Base-by-base conservation (phyloP, 257 asterid genomes). In the Osmanthus fragrans region DNA sequence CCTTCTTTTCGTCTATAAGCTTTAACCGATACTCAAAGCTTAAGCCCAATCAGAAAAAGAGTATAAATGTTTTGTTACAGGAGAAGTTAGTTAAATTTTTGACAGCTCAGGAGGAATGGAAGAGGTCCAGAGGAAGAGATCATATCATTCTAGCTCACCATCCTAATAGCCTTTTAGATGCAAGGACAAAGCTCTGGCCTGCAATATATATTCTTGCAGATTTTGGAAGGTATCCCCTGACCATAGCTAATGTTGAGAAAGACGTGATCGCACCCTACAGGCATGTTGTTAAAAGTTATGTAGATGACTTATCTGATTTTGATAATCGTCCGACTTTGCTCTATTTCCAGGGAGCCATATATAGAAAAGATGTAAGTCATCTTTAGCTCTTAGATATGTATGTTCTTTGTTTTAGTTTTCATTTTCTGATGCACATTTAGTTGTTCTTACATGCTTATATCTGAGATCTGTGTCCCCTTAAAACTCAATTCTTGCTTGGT, bases 281-380 rank as follows among this genome's bases (percentile, higher is more conserved):
- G 87, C 98, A 95, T 73, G 90, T 95, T 3, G 70, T 92, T 40
- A 73, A 65, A 45, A 93, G 80, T 45, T 91, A 84, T 47, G 86
- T 54, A 47, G 88, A 88, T 58, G 99, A 95, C 73, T 73, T 87
- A 7, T 87, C 92, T 40, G 87, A 75, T 80, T 95, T 88, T 70
- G 91, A 89, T 80, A 82, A 88, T 83, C 98, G 98, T 4, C 90
- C 86, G 4, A 91, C 82, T 19, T 75, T 93, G 90, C 97, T 95
- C 76, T 95, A 91, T 84, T 95, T 95, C 85, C 98, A 92, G 80
- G 99, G 99, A 74, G 92, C 99, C 23, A 90, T 95, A 78, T 95
- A 93, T 76, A 89, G 99, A 76, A 95, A 95, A 86, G 99, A 90
- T 83, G 99, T 95, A 75, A 88, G 98, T 89, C 23, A n/a, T 68